phyloP scores from a whole-genome alignment of 2,329 filamentous ascomycete species.

The Colletotrichum gigasporum region DNA sequence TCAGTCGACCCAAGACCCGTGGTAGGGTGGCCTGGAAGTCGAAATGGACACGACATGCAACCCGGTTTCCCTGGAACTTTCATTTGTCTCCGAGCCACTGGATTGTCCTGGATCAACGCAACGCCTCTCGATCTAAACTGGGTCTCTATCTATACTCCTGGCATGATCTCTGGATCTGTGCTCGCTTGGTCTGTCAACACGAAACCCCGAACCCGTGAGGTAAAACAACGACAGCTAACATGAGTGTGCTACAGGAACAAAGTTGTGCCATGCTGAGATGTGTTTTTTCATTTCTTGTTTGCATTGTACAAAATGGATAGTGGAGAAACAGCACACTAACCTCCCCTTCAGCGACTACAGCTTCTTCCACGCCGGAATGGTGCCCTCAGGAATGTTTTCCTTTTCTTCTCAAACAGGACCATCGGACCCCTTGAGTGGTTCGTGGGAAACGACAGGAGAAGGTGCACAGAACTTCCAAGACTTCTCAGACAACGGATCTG shows the following conservation, averaged over 20 bases:
- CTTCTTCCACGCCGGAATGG: conserved; percentile 61
- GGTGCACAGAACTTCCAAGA: conserved; percentile 68
- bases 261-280: conserved; percentile 60
- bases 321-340: conserved; percentile 67
- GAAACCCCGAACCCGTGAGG: conserved; percentile 30
- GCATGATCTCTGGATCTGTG: conserved; percentile 25
- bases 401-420: conserved; percentile 69
- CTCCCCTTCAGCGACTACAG: conserved; percentile 63
- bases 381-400: conserved; percentile 63
- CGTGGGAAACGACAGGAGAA: conserved; percentile 67
- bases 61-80: no score
- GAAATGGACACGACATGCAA: no score
- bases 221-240: conserved; percentile 44
- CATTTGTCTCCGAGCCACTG: not conserved
- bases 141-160: not conserved
- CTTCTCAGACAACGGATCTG: conserved; percentile 60
- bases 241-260: conserved; percentile 56
- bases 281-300: conserved; percentile 42
- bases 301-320: conserved; percentile 40
- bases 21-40: not conserved
- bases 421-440: conserved; percentile 63
- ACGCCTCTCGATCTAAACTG: not conserved
- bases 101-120: not conserved
- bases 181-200: conserved; percentile 47
- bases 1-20: not conserved